Evolutionary conservation across 257 asterid genomes (phyloP), one percentile per base, ranked within the genome.

Genomic region (Catharanthus roseus): DNA sequence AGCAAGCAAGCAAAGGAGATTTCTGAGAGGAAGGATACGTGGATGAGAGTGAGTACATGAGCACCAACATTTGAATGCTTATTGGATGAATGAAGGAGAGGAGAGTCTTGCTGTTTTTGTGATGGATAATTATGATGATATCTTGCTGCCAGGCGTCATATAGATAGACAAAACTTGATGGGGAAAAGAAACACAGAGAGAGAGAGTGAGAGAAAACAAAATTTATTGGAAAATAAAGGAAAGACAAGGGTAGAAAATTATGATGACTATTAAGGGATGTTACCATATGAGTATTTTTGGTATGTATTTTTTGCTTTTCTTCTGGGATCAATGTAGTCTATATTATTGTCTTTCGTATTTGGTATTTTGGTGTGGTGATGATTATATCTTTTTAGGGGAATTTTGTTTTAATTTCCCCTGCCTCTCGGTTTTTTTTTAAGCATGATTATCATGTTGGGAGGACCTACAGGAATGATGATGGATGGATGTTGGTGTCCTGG

Each of bases 51-150:
- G 24, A 23, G 54, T 41, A 18, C 28, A 47, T 66, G 51, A 13
- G n/a, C n/a, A n/a, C n/a, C n/a, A n/a, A n/a, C n/a, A 8, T 7
- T 44, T 51, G 44, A 68, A 45, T 57, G 67, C 13, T 56, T 23
- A 57, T 26, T 36, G 51, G 64, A 12, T 47, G 6, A 53, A 26
- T 34, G 65, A 24, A 61, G 7, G 62, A 5, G 34, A 61, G 7
- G 62, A 5, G 62, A 23, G 23, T 74, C 33, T 74, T 60, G 78
- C 65, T 58, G 74, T 31, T 45, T 38, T 45, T 65, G 47, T 71
- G 85, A 68, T 75, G 78, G 74, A 69, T 38, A n/a, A n/a, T n/a
- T n/a, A n/a, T n/a, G 64, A 49, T 65, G 72, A 65, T 60, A 49
- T 67, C 60, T 67, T 65, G 75, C 39, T 62, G 64, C n/a, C n/a